Conservation (phyloP, 495 filamentous ascomycete species). For the Penicillium subrubescens region DNA sequence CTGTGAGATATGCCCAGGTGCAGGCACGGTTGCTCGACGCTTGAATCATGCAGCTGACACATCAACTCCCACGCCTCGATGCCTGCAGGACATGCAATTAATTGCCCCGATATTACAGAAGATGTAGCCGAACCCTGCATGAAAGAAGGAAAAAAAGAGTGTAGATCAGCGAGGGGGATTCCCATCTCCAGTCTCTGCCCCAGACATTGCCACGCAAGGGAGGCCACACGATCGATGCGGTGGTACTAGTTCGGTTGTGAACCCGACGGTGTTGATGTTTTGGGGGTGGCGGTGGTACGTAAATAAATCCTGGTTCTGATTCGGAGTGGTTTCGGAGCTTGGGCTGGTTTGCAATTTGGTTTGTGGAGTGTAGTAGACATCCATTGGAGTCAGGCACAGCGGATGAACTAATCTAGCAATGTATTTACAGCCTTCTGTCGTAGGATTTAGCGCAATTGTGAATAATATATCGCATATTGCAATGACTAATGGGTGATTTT, state of each 20-base stretch:
- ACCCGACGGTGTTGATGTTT: slow-evolving; percentile 16
- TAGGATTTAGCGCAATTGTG: neutral
- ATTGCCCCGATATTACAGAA: slow-evolving; percentile 9
- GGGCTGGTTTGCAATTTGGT: slow-evolving; percentile 7
- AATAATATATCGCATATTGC: neutral
- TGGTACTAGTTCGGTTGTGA: slow-evolving; percentile 18
- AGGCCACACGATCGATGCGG: slow-evolving; percentile 14
- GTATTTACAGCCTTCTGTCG: no score
- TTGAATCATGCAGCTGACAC: slow-evolving; percentile 25
- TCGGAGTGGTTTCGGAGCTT: slow-evolving; percentile 17
- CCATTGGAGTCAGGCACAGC: no score
- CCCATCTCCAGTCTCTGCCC: slow-evolving; percentile 10
- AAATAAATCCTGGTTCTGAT: slow-evolving; percentile 1
- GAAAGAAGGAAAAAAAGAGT: neutral
- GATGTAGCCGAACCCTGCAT: slow-evolving; percentile 10
- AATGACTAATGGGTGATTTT: neutral
- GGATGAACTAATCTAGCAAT: no score
- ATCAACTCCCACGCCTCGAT: slow-evolving; percentile 11
- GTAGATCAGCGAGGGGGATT: slow-evolving; percentile 17
- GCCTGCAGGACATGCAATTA: slow-evolving; percentile 16
- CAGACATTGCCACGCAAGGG: slow-evolving; percentile 23
- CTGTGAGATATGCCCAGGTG: slow-evolving; percentile 4
- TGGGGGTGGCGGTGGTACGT: neutral
- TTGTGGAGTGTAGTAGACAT: neutral
- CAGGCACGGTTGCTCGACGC: slow-evolving; percentile 18